Base-by-base conservation (phyloP, 306 rosid species). In the Castanea sativa region DNA sequence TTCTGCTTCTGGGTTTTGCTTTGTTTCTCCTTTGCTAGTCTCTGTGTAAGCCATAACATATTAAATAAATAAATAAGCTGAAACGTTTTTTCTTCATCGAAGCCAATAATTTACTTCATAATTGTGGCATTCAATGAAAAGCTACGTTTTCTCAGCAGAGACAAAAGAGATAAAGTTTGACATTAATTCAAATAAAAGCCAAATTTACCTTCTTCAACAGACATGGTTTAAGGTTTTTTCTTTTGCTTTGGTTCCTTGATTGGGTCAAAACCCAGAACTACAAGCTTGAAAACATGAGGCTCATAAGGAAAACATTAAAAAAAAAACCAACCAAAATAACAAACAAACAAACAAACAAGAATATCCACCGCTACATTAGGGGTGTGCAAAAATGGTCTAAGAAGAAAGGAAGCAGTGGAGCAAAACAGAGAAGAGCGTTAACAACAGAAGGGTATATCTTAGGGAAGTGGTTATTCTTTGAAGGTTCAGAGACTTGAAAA, bases 381-480 rank as follows among this genome's bases (percentile, higher is more conserved):
- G 80, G 68, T 61, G 41, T 18, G 51, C 19, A 52, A 18, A 51
- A 55, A 63, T 41, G 61, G 30, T 32, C 25, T 41, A 25, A 35
- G 72, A 60, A 15, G 52, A 55, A 60, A 55, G 43, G 38, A 53
- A 65, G 52, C 73, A 67, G 73, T 60, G 38, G 67, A 78, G 77
- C 63, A 74, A 41, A 33, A 58, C 56, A 9, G 12, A 45, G 78
- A 72, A 64, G 55, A 55, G 21, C 53, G 75, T 83, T 72, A 73
- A 74, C 83, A 41, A 41, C 45, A 41, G 45, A 75, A 35, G 86
- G 89, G 86, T 72, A 77, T 55, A 80, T 84, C 83, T 86, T 91
- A 79, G 88, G 81, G 75, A 78, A 91, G 76, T 82, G 86, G 94
- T 90, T 89, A 84, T 92, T 88, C 84, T 81, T 76, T 53, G 85